Base-by-base conservation (phyloP, 2,329 filamentous ascomycete genomes). In the Nakataea oryzae region DNA sequence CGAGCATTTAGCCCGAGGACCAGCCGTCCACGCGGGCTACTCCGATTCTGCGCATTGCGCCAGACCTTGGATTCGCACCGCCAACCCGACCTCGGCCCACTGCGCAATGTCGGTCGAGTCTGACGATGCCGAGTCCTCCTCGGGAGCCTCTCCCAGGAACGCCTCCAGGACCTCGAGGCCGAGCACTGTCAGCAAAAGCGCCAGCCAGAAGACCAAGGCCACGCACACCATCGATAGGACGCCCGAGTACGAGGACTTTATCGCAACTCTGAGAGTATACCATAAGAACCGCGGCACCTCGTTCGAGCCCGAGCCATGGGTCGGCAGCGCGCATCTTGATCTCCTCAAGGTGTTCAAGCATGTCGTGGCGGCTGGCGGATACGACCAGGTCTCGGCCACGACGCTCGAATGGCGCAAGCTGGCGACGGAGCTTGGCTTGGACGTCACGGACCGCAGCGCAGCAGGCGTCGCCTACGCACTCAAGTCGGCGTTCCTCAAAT, bases 401-500 rank as follows among this genome's bases (percentile, higher is more conserved):
- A 95, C 93, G 78, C 82, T 96, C 66, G 89, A 90, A 60, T 96
- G 92, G 92, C 85, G 91, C 66, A 86, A 86, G 68, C 82, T 96
- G 69, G 90, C 88, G 14, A 81, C 86, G 61, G 87, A 92, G 68
- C 87, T 96, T 63, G 85, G 90, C 59, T 84, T 93, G 65, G 54
- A 57, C 26, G 50, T 56, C 14, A 86, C 86, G 70, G 86, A 86
- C 62, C 81, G 83, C 69, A 92, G 93, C 70, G 86, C 90, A 65
- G 82, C 91, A 8, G 90, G 91, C n/a, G 86, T 91, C 63, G 91
- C 91, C 17, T 96, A 96, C 75, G 84, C 89, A 63, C 79, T 96
- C 62, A 96, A 96, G 76, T 88, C 89, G 62, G 86, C 89, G 65
- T 96, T 95, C 77, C 96, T 96, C 79, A 93, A 91, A 74, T 91